Conservation (phyloP, 768 basidiomycete genomes). For the Kwoniella mangroviensis region DNA sequence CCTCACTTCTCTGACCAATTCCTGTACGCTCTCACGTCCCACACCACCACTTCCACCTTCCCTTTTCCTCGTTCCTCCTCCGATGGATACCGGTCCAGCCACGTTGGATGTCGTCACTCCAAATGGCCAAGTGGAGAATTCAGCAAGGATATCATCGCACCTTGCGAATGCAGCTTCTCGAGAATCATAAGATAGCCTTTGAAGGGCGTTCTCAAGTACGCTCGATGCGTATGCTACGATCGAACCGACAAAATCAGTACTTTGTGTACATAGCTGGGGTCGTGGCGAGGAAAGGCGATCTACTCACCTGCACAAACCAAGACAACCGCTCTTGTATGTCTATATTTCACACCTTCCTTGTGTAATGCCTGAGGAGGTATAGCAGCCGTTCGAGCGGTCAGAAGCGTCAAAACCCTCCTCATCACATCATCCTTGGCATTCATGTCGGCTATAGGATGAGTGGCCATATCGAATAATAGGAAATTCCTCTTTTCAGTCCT, state of each 20-base stretch:
- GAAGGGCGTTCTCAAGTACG: constrained; percentile 92
- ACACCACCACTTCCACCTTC: constrained; percentile 60
- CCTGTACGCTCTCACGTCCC: constrained; percentile 59
- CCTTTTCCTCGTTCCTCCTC: constrained; percentile 63
- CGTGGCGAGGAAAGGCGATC: neutral
- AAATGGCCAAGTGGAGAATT: constrained; percentile 90
- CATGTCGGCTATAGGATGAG: constrained; percentile 93
- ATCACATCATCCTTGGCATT: constrained; percentile 86
- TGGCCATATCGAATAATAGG: constrained; percentile 99
- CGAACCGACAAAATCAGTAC: neutral
- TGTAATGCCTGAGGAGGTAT: constrained; percentile 74
- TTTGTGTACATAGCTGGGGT: neutral
- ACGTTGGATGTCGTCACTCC: constrained; percentile 61
- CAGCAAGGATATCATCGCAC: constrained; percentile 90
- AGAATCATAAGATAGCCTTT: constrained; percentile 85
- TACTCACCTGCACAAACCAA: constrained; percentile 71
- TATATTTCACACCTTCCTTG: constrained; percentile 78
- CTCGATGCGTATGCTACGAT: constrained; percentile 80
- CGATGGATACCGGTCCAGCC: constrained; percentile 59
- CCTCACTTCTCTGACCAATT: constrained; percentile 59
- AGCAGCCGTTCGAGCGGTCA: constrained; percentile 80
- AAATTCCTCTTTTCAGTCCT: constrained; percentile 99
- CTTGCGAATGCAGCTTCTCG: constrained; percentile 89
- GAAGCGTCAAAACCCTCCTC: constrained; percentile 71
- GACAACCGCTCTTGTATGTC: constrained; percentile 77